These are phyloP conservation scores for Cladorrhinum samala DNA, from an alignment of 495 filamentous ascomycete species.

Conservation along the genomic window DNA sequence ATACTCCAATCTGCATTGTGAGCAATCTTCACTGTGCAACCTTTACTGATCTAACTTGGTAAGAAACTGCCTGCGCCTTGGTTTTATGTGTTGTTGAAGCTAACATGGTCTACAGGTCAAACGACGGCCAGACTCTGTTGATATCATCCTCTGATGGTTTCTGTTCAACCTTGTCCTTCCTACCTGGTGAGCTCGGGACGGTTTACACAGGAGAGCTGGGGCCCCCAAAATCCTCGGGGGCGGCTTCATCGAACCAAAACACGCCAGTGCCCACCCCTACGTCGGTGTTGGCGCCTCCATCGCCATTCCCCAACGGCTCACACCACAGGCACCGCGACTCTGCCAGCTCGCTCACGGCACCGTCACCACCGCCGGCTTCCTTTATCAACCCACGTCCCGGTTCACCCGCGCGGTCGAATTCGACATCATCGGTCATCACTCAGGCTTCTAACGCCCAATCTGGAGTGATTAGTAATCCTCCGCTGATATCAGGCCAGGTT, in stretches of 20 bases:
- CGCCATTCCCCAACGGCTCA: slow-evolving; percentile 41
- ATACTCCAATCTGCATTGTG: slow-evolving; percentile 83
- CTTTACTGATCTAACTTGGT: slow-evolving; percentile 96
- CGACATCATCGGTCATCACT: slow-evolving; percentile 76
- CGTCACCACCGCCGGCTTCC: slow-evolving; percentile 46
- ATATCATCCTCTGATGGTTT: slow-evolving; percentile 98
- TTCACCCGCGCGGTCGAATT: slow-evolving; percentile 77
- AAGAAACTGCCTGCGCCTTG: slow-evolving; percentile 25
- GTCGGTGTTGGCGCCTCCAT: slow-evolving; percentile 51
- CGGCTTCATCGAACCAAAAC: slow-evolving; percentile 49
- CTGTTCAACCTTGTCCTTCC: slow-evolving; percentile 85
- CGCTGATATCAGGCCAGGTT: slow-evolving; percentile 65
- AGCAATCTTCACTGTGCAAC: slow-evolving; percentile 97
- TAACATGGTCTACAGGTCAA: slow-evolving; percentile 63
- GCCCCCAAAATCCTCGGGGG: slow-evolving; percentile 37
- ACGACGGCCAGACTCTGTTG: slow-evolving; percentile 81
- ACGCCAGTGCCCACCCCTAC: slow-evolving; percentile 63
- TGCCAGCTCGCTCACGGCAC: slow-evolving; percentile 45
- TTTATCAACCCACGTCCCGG: slow-evolving; percentile 53
- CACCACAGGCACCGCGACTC: slow-evolving; percentile 47
- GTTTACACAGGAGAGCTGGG: slow-evolving; percentile 65
- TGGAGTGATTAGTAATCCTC: slow-evolving; percentile 63
- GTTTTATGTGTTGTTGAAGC: slow-evolving; percentile 2
- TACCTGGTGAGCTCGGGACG: slow-evolving; percentile 80
- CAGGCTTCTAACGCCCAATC: slow-evolving; percentile 31